Percentiles rank a stretch among this genome's conserved stretches.
phyloP scores from a whole-genome alignment of 2,329 filamentous ascomycete genomes.

The Cytospora chrysosperma region DNA sequence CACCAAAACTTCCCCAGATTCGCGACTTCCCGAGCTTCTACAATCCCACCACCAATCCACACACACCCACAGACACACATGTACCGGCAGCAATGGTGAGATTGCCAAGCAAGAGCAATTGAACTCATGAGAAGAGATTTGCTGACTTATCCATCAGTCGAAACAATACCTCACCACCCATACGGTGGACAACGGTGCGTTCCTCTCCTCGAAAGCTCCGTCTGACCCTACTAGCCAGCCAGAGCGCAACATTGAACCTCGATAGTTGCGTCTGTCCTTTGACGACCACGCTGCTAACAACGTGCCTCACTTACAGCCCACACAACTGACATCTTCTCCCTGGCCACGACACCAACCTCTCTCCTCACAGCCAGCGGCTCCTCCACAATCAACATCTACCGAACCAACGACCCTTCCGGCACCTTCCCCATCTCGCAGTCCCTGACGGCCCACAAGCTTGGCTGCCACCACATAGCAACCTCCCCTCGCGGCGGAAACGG shows the following conservation, averaged over 20 bases:
- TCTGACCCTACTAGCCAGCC: conserved; percentile 33
- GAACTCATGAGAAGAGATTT: background rate
- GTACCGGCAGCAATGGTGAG: conserved; percentile 43
- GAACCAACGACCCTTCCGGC: conserved; percentile 62
- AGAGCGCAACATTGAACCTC: no score
- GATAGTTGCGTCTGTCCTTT: background rate
- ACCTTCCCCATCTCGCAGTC: conserved; percentile 74
- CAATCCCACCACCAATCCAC: conserved; percentile 23
- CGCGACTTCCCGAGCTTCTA: conserved; percentile 23
- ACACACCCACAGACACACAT: conserved; percentile 28
- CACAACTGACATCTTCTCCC: conserved; percentile 77
- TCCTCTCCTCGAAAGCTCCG: background rate
- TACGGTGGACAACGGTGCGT: conserved; percentile 79
- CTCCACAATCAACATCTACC: conserved; percentile 77
- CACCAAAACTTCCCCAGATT: conserved; percentile 18
- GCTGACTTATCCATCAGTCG: conserved; percentile 60
- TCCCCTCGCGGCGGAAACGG: conserved; percentile 57
- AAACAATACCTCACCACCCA: conserved; percentile 97
- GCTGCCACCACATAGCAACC: conserved; percentile 85
- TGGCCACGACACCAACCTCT: conserved; percentile 71
- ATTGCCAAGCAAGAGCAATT: background rate
- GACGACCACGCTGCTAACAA: conserved; percentile 15
- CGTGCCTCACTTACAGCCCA: conserved; percentile 66
- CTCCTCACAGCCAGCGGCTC: conserved; percentile 84
- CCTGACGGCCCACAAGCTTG: conserved; percentile 79